These are phyloP conservation scores for Myrica gale DNA, from an alignment of 306 rosid species.

Conservation along the genomic window DNA sequence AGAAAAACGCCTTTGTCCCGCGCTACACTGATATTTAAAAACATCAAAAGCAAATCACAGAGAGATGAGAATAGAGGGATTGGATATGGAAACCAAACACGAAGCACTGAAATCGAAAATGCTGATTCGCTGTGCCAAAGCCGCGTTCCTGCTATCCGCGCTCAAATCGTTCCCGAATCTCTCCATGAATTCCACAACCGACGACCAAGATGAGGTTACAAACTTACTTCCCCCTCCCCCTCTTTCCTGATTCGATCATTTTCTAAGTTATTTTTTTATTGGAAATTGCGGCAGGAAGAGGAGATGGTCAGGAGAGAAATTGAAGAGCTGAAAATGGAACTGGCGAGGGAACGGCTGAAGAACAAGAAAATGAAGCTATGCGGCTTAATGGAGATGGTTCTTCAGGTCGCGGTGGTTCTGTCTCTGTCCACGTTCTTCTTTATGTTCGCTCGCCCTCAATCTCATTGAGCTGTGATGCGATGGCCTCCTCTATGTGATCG, in stretches of 20 bases:
- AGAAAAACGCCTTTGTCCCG: no score
- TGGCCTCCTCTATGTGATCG: neutral
- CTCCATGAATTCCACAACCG: neutral
- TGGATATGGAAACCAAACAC: constrained; percentile 29
- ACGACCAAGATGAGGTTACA: constrained; percentile 21
- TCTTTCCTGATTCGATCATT: neutral
- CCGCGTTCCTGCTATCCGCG: constrained; percentile 45
- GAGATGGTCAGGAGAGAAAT: constrained; percentile 43
- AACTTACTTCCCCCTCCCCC: neutral
- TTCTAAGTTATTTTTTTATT: neutral
- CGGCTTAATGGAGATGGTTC: constrained; percentile 35
- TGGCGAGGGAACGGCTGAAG: constrained; percentile 45
- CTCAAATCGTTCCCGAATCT: constrained; percentile 38
- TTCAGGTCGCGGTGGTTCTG: constrained; percentile 42
- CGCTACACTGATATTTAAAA: no score
- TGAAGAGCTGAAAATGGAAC: constrained; percentile 42
- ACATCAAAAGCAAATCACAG: neutral
- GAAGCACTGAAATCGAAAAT: constrained; percentile 32
- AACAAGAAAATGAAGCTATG: constrained; percentile 53
- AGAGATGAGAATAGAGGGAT: constrained; percentile 20
- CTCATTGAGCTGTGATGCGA: constrained; percentile 1
- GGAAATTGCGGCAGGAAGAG: constrained; percentile 27
- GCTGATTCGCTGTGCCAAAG: constrained; percentile 54
- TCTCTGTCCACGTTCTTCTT: constrained; percentile 38
- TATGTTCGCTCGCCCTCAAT: constrained; percentile 23